Evolutionary conservation across 2,329 filamentous ascomycete species (phyloP).

Genomic region (Aspergillus japonicus): DNA sequence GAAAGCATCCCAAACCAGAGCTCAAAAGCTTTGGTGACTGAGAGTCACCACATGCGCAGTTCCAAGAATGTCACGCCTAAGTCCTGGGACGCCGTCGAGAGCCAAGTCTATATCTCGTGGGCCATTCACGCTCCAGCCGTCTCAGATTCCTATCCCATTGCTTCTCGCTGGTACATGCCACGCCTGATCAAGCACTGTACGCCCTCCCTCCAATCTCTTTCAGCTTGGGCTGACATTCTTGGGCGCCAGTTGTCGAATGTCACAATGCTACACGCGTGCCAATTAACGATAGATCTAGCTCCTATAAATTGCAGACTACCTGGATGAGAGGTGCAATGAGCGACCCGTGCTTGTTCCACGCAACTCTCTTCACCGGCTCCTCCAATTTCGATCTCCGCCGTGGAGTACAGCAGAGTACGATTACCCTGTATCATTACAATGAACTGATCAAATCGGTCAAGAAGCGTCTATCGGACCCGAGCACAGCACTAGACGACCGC

Average conservation of each 20-base stretch:
- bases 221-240: not conserved
- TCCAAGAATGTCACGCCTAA: not conserved
- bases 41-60: too few species aligned
- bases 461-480: not conserved
- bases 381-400: not conserved
- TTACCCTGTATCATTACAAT: constrained; percentile 1
- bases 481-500: not conserved
- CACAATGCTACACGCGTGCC: not conserved
- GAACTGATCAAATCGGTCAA: constrained; percentile 4
- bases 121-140: not conserved
- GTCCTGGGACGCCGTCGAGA: not conserved
- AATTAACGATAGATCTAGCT: not conserved
- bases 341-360: constrained; percentile 9
- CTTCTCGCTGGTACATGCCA: constrained; percentile 2
- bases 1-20: not conserved
- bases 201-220: not conserved
- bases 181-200: constrained; percentile 2
- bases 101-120: not conserved
- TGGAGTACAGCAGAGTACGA: not conserved
- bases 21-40: not conserved
- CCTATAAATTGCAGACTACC: not conserved
- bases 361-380: constrained; percentile 3
- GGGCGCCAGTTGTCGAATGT: not conserved
- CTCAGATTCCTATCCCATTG: constrained; percentile 1
- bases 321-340: constrained; percentile 6